Percentiles rank a stretch among this genome's conserved stretches.
These are phyloP conservation scores for Perilla frutescens DNA, from an alignment of 257 asterid species.

Conservation along the genomic window DNA sequence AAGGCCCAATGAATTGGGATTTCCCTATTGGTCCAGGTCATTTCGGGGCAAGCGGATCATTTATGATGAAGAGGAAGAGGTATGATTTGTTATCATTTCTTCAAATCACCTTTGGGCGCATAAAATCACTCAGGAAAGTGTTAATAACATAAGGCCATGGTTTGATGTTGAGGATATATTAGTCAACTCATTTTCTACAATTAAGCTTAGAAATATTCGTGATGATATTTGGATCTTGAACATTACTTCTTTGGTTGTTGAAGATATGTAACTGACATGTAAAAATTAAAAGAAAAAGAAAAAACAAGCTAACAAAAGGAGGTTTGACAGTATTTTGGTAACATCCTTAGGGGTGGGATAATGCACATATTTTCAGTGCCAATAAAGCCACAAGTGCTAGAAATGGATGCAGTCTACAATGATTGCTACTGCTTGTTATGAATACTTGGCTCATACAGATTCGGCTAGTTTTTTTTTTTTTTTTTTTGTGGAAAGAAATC, in stretches of 20 bases:
- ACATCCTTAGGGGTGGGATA: conserved; percentile 27
- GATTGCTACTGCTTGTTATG: conserved; percentile 20
- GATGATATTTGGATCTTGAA: conserved; percentile 9
- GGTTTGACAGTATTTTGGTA: neutral
- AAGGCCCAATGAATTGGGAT: too few species aligned
- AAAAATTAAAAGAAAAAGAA: conserved; percentile 5
- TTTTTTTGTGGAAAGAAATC: conserved; percentile 35
- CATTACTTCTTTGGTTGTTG: conserved; percentile 12
- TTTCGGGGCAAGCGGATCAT: too few species aligned
- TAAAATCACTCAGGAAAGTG: neutral
- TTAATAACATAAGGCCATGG: conserved; percentile 17
- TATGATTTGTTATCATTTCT: conserved; percentile 4
- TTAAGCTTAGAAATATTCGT: neutral
- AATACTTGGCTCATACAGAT: conserved; percentile 29
- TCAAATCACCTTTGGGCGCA: conserved; percentile 17
- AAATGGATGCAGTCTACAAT: conserved; percentile 24
- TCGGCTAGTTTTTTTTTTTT: conserved; percentile 27
- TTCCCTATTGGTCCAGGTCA: too few species aligned
- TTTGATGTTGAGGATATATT: conserved; percentile 20
- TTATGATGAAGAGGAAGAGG: too few species aligned
- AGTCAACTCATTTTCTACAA: conserved; percentile 18
- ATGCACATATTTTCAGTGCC: conserved; percentile 7
- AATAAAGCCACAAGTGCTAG: conserved; percentile 25
- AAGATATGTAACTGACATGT: conserved; percentile 8
- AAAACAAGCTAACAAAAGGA: neutral